A percentile compares a stretch with the other conserved stretches of the same genome.
phyloP scores from a whole-genome alignment of 2,329 filamentous ascomycete species.

The Zymoseptoria ardabiliae region DNA sequence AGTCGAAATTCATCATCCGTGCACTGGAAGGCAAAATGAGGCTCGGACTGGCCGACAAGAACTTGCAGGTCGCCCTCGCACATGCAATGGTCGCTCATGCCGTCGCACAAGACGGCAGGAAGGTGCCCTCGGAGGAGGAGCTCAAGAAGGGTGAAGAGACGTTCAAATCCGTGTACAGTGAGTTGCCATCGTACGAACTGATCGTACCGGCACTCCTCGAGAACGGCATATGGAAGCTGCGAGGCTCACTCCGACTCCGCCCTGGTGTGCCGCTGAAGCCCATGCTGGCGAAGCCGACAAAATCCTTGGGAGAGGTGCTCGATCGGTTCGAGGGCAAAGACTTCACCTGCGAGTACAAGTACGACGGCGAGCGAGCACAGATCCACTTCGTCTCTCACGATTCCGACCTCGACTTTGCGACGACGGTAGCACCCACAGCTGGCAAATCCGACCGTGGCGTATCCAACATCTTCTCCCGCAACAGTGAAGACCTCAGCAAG shows the following conservation, averaged over 20 bases:
- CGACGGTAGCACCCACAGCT: constrained; percentile 49
- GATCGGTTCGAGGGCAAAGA: constrained; percentile 92
- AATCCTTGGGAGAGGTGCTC: constrained; percentile 93
- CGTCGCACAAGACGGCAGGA: constrained; percentile 58
- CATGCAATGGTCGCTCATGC: constrained; percentile 86
- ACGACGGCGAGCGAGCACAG: constrained; percentile 95
- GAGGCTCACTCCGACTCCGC: constrained; percentile 80
- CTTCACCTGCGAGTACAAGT: constrained; percentile 99
- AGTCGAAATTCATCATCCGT: constrained; percentile 87
- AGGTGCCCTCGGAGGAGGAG: constrained; percentile 64
- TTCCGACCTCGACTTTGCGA: constrained; percentile 60
- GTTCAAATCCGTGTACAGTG: constrained; percentile 79
- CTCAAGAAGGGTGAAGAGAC: constrained; percentile 76
- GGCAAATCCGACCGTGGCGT: constrained; percentile 66
- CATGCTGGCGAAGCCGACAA: constrained; percentile 97
- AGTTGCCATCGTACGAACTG: constrained; percentile 89
- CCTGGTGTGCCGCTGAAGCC: constrained; percentile 93
- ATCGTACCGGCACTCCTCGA: constrained; percentile 86
- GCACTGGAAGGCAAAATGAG: constrained; percentile 92
- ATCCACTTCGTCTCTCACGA: constrained; percentile 93
- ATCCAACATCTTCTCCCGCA: constrained; percentile 90
- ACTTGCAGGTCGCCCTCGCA: constrained; percentile 79
- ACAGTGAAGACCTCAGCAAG: constrained; percentile 92
- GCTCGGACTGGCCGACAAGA: constrained; percentile 85
- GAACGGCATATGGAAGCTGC: constrained; percentile 74